These are phyloP conservation scores for Symbiodinium natans DNA, from an alignment of 73 alveolate species.

Conservation along the genomic window DNA sequence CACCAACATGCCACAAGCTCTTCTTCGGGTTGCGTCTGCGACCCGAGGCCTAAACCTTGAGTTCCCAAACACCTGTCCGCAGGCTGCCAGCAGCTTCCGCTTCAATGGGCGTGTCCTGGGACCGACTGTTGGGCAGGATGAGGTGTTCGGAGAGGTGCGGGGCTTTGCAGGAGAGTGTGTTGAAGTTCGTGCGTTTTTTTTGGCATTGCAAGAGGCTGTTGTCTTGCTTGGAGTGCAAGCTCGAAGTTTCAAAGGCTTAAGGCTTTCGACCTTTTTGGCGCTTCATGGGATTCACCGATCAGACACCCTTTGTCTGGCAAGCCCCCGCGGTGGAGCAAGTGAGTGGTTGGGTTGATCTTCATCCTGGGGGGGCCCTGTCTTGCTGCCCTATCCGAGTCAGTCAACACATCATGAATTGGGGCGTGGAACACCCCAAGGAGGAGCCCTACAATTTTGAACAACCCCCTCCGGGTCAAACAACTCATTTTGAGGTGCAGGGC, in stretches of 20 bases:
- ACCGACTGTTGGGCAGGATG: constrained; percentile 28
- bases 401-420: no score
- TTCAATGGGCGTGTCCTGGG: constrained; percentile 88
- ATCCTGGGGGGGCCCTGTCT: no score
- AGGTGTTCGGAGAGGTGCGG: constrained; percentile 42
- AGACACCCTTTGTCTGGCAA: no score
- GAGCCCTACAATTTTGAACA: no score
- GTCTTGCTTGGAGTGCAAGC: neutral
- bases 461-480: no score
- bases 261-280: neutral
- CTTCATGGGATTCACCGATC: no score
- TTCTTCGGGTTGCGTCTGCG: neutral
- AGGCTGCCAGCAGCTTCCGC: constrained; percentile 83
- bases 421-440: no score
- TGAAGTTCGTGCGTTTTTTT: neutral
- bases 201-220: neutral
- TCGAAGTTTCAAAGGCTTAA: neutral
- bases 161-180: neutral
- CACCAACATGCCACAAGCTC: no score
- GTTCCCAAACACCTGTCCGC: neutral
- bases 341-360: no score
- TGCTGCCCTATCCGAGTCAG: no score
- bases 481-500: constrained; percentile 89
- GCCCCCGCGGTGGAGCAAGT: no score
- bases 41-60: neutral